These are phyloP conservation scores for Lonicera japonica DNA, from an alignment of 129 eudicot genomes.

Conservation along the genomic window DNA sequence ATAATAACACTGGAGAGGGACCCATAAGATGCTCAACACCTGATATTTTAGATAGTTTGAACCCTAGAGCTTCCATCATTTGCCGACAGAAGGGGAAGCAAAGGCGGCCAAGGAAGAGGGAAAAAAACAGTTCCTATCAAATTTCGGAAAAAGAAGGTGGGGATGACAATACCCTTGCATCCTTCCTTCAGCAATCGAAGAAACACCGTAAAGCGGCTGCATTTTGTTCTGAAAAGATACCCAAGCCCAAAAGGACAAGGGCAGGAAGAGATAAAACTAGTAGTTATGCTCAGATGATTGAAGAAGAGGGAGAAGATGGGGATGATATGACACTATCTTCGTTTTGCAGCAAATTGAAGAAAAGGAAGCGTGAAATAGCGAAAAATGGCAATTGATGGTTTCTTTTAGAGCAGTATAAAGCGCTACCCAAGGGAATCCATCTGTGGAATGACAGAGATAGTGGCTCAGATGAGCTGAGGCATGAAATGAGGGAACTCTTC, in stretches of 20 bases:
- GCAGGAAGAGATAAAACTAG: no score
- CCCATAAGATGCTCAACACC: constrained; percentile 19
- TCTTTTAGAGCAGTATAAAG: no score
- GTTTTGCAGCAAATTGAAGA: not conserved
- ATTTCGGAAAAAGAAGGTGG: constrained; percentile 1
- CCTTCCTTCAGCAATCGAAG: not conserved
- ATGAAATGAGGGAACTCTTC: no score
- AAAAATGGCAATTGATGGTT: not conserved
- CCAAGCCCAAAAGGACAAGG: no score
- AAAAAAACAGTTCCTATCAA: not conserved
- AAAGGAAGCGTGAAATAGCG: not conserved
- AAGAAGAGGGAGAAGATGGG: not conserved
- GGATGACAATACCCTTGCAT: constrained; percentile 9
- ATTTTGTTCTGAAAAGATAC: not conserved
- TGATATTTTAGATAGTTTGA: constrained; percentile 15
- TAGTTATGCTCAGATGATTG: not conserved
- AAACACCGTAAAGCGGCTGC: not conserved
- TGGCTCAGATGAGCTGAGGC: no score
- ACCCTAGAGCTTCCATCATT: not conserved
- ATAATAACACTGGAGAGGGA: constrained; percentile 4
- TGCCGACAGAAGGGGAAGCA: not conserved
- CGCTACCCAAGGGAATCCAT: no score
- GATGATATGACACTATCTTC: not conserved
- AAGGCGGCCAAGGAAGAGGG: not conserved
- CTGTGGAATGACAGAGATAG: no score